phyloP scores from a whole-genome alignment of 371 early-diverging fungal genomes.

The Neoconidiobolus thromboides region DNA sequence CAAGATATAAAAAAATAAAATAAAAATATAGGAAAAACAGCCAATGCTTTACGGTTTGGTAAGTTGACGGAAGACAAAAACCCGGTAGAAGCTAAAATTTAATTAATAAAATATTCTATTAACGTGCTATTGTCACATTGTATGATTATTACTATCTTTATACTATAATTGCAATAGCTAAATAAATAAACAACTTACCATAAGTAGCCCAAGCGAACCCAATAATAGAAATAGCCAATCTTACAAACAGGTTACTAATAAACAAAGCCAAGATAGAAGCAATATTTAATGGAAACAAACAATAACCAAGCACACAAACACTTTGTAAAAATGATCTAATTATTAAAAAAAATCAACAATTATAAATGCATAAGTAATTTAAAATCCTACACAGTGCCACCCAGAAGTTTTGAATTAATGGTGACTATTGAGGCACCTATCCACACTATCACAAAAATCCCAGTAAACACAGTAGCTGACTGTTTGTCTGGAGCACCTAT shows the following conservation, averaged over 20 bases:
- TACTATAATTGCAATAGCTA: too few species aligned
- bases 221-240: conserved; percentile 40
- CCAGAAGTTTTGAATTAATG: conserved; percentile 76
- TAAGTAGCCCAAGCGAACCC: conserved; percentile 74
- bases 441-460: conserved; percentile 82
- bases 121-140: not conserved
- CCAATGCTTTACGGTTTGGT: conserved; percentile 60
- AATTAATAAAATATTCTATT: not conserved
- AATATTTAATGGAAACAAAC: conserved; percentile 76
- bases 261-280: conserved; percentile 51
- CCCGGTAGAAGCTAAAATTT: conserved; percentile 51
- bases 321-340: conserved; percentile 78
- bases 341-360: not conserved
- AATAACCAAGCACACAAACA: conserved; percentile 89
- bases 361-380: not conserved
- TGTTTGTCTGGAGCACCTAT: conserved; percentile 43
- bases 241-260: conserved; percentile 37
- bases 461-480: conserved; percentile 67
- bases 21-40: conserved; percentile 78
- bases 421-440: conserved; percentile 81
- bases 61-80: conserved; percentile 70
- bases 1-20: conserved; percentile 85
- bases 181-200: conserved; percentile 19
- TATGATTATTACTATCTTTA: too few species aligned
- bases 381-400: conserved; percentile 54